Evolutionary conservation across 495 filamentous ascomycete genomes (phyloP).

Genomic region (Lasiosphaeria hispida): DNA sequence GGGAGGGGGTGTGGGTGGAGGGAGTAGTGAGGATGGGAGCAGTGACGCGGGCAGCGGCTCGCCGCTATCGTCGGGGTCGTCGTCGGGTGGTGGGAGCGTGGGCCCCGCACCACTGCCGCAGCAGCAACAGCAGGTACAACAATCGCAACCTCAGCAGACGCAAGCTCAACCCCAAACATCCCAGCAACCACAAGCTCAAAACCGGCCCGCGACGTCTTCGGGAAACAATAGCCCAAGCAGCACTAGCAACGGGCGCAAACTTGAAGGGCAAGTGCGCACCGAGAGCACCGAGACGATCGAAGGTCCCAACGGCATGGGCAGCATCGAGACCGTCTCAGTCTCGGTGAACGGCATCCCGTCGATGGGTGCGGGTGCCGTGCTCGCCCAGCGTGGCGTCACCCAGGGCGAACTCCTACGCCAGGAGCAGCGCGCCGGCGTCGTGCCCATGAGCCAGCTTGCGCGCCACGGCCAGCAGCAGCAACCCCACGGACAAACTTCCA

Average conservation of each 20-base stretch:
- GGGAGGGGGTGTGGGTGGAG: constrained; percentile 21
- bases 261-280: constrained; percentile 56
- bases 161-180: constrained; percentile 17
- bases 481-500: constrained; percentile 20
- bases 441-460: constrained; percentile 51
- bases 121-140: constrained; percentile 15
- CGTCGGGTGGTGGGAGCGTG: not conserved
- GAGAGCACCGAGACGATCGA: constrained; percentile 70
- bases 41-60: constrained; percentile 22
- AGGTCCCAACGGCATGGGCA: constrained; percentile 66
- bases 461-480: constrained; percentile 26
- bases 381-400: constrained; percentile 53
- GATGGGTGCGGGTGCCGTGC: constrained; percentile 31
- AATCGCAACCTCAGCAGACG: constrained; percentile 16
- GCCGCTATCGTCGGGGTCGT: constrained; percentile 19
- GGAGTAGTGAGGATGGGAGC: constrained; percentile 19
- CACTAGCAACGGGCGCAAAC: constrained; percentile 10
- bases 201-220: not conserved
- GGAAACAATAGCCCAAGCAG: not conserved
- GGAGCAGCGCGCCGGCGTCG: constrained; percentile 71
- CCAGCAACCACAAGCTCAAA: too few relatives aligned
- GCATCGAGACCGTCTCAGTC: constrained; percentile 69
- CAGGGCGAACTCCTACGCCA: constrained; percentile 77
- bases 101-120: constrained; percentile 15
- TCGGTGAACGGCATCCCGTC: constrained; percentile 61